A percentile compares a stretch with the other conserved stretches of the same genome.
Conservation (phyloP, 768 basidiomycete species). For the Cyclocybe aegerita region DNA sequence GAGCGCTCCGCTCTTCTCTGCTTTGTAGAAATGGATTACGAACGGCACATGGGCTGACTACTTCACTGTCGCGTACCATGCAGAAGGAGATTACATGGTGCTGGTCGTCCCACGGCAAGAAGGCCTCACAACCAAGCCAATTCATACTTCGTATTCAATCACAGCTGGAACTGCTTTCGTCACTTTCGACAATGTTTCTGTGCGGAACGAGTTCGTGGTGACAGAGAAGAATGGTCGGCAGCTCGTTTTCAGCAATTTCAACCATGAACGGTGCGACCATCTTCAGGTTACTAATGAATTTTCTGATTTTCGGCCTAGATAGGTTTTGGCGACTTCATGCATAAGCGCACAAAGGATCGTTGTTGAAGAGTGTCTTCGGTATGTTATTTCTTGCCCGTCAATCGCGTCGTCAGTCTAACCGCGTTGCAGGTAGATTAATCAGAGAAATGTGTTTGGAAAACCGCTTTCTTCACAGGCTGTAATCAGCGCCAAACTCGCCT, state of each 20-base stretch:
- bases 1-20: background rate
- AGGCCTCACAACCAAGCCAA: conserved; percentile 72
- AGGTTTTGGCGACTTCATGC: conserved; percentile 65
- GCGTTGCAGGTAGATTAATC: conserved; percentile 57
- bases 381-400: conserved; percentile 11
- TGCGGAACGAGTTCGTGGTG: conserved; percentile 85
- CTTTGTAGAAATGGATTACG: conserved; percentile 71
- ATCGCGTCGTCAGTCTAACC: background rate
- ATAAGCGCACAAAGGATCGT: conserved; percentile 61
- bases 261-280: conserved; percentile 76
- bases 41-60: conserved; percentile 75
- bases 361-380: conserved; percentile 77
- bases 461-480: conserved; percentile 68
- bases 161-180: conserved; percentile 86
- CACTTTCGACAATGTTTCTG: conserved; percentile 81
- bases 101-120: conserved; percentile 31
- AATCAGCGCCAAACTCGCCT: conserved; percentile 72
- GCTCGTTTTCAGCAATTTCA: conserved; percentile 68
- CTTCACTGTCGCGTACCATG: conserved; percentile 62
- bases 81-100: conserved; percentile 36
- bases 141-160: conserved; percentile 76
- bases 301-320: conserved; percentile 34
- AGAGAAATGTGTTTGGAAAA: conserved; percentile 80
- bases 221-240: conserved; percentile 47
- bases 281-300: background rate